Percentiles rank a stretch among this genome's conserved stretches.
These are phyloP conservation scores for Astrocystis sublimbata DNA, from an alignment of 495 filamentous ascomycete species.

Conservation along the genomic window DNA sequence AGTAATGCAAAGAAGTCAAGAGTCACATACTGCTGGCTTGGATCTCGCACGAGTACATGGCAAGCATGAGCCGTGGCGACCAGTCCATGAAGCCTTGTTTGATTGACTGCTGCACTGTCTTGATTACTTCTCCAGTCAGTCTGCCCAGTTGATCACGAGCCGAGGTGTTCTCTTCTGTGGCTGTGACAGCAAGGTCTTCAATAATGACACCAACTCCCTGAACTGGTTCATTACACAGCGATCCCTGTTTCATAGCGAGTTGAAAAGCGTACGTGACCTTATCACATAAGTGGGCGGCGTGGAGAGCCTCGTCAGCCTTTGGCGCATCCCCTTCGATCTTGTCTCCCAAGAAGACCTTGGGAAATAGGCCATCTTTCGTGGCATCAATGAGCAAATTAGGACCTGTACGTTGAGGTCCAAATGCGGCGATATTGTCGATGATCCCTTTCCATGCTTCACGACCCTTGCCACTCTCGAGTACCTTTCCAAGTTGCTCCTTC, in stretches of 20 bases:
- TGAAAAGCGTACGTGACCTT: constrained; percentile 94
- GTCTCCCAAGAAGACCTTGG: constrained; percentile 65
- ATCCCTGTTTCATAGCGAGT: constrained; percentile 83
- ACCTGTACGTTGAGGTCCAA: constrained; percentile 82
- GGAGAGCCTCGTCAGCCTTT: constrained; percentile 53
- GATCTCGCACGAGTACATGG: constrained; percentile 98
- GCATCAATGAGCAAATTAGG: constrained; percentile 89
- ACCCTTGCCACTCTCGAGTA: constrained; percentile 65
- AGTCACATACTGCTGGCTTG: constrained; percentile 78
- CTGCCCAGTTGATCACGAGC: constrained; percentile 71
- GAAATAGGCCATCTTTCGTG: constrained; percentile 70
- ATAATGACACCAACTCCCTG: constrained; percentile 92
- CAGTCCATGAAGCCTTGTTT: constrained; percentile 89
- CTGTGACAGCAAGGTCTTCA: constrained; percentile 69
- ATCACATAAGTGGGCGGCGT: constrained; percentile 76
- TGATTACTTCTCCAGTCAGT: constrained; percentile 87
- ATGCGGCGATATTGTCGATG: constrained; percentile 80
- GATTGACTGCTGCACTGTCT: constrained; percentile 82
- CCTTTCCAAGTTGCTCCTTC: constrained; percentile 64
- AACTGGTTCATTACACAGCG: constrained; percentile 89
- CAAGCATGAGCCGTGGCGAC: constrained; percentile 88
- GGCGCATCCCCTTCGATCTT: constrained; percentile 32
- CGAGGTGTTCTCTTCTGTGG: constrained; percentile 56
- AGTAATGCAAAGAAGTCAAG: no score
- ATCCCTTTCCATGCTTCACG: constrained; percentile 75